Percentiles rank a stretch among this genome's conserved stretches.
Conservation (phyloP, 2,329 filamentous ascomycete species). For the Pyricularia pennisetigena region DNA sequence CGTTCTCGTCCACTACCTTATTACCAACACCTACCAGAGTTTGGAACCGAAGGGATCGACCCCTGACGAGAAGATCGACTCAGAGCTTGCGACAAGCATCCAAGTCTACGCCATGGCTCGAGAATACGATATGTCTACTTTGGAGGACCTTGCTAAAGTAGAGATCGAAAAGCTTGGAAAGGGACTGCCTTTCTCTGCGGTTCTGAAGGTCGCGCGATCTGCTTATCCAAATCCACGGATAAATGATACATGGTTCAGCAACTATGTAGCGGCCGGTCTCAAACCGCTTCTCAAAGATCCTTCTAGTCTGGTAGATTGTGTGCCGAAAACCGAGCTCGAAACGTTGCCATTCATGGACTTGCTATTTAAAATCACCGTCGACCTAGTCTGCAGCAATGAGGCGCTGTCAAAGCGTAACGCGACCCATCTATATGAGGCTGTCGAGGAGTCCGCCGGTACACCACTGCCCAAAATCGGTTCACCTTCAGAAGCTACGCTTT, state of each 20-base stretch:
- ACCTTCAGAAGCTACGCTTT: background rate
- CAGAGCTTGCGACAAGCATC: background rate
- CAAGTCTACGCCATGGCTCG: background rate
- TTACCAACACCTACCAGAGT: background rate
- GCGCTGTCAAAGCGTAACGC: background rate
- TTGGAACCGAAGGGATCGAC: background rate
- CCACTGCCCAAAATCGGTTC: background rate
- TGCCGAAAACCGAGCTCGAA: background rate
- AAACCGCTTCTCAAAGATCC: background rate
- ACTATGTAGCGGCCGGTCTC: background rate
- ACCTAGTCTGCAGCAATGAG: background rate
- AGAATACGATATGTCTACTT: background rate
- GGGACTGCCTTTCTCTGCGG: background rate
- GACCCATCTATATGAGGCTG: background rate
- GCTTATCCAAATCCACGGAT: background rate
- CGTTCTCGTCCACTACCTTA: background rate
- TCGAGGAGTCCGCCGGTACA: background rate
- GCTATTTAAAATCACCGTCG: background rate
- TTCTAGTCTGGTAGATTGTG: background rate
- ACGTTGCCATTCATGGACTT: background rate
- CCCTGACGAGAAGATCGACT: background rate
- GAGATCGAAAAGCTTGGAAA: background rate
- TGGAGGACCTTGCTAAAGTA: background rate
- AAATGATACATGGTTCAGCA: background rate
- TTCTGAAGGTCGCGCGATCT: background rate